phyloP scores from a whole-genome alignment of 495 filamentous ascomycete species.

The Penicillium ucsense region DNA sequence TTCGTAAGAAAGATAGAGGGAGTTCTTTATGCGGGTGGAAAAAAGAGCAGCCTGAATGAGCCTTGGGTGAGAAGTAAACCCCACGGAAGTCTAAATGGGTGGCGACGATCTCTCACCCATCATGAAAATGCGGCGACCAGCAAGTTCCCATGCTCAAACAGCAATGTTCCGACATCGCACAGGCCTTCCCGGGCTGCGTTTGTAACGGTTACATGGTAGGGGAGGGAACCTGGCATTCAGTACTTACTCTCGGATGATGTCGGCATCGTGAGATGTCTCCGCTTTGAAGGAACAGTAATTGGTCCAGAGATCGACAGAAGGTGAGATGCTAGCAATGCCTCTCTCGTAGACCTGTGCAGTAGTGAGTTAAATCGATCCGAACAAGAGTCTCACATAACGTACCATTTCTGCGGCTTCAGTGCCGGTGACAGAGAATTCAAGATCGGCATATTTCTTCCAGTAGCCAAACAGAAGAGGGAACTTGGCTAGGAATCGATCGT shows the following conservation, averaged over 20 bases:
- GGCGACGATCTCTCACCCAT: constrained; percentile 46
- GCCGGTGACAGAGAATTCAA: constrained; percentile 93
- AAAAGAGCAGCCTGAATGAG: constrained; percentile 44
- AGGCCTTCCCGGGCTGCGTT: constrained; percentile 28
- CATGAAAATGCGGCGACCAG: constrained; percentile 23
- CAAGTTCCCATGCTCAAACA: constrained; percentile 19
- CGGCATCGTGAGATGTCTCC: constrained; percentile 87
- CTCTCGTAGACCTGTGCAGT: constrained; percentile 75
- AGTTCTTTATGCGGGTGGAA: constrained; percentile 22
- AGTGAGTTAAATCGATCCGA: too few species aligned
- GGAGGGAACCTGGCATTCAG: constrained; percentile 59
- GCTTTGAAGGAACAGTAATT: constrained; percentile 97
- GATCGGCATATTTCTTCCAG: constrained; percentile 99
- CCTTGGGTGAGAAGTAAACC: constrained; percentile 49
- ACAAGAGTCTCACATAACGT: constrained; percentile 4
- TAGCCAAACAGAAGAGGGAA: constrained; percentile 96
- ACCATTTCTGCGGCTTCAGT: constrained; percentile 99
- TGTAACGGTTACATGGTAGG: constrained; percentile 32
- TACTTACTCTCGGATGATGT: constrained; percentile 99
- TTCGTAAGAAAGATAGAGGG: constrained; percentile 19
- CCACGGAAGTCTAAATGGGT: constrained; percentile 30
- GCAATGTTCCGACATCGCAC: constrained; percentile 20
- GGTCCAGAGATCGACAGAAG: constrained; percentile 91
- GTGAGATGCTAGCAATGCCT: constrained; percentile 84
- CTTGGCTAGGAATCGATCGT: constrained; percentile 88